Evolutionary conservation across 2,329 filamentous ascomycete species (phyloP).

Genomic region (Fusarium globosum): DNA sequence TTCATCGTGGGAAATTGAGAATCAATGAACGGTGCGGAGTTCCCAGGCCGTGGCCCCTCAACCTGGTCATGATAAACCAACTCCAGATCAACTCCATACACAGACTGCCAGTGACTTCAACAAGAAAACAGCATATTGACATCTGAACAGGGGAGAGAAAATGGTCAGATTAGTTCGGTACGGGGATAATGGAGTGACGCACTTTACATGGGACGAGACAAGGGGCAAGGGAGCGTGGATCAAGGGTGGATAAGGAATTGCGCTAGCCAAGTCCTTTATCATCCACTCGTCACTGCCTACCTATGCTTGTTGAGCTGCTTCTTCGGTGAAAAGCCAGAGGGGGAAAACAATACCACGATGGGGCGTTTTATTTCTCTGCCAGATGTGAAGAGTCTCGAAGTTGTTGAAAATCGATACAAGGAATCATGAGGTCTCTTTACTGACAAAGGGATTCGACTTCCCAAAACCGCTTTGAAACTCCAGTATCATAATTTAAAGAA

Average conservation of each 20-base stretch:
- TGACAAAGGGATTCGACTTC: background rate
- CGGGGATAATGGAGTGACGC: slow-evolving; percentile 33
- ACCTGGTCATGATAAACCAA: background rate
- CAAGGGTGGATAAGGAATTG: slow-evolving; percentile 3
- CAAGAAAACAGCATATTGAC: slow-evolving; percentile 3
- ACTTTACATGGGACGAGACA: slow-evolving; percentile 35
- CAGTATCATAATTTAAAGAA: slow-evolving; percentile 21
- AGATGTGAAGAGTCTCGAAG: background rate
- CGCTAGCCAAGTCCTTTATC: slow-evolving; percentile 25
- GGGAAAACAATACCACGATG: background rate
- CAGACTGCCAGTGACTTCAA: slow-evolving; percentile 3
- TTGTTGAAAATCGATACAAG: background rate
- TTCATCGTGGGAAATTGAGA: slow-evolving; percentile 26
- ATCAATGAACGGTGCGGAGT: slow-evolving; percentile 19
- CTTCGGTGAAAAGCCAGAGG: slow-evolving; percentile 15
- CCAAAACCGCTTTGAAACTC: slow-evolving; percentile 7
- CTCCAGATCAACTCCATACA: slow-evolving; percentile 16
- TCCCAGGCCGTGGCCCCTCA: background rate
- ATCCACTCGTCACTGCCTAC: slow-evolving; percentile 8
- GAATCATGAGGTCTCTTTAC: background rate
- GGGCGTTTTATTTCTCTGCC: background rate
- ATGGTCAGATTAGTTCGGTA: slow-evolving; percentile 29
- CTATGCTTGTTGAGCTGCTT: slow-evolving; percentile 1
- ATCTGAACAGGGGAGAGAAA: slow-evolving; percentile 9
- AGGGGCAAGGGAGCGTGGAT: slow-evolving; percentile 13